phyloP scores from a whole-genome alignment of 257 asterid genomes.

The Solanum arcanum region DNA sequence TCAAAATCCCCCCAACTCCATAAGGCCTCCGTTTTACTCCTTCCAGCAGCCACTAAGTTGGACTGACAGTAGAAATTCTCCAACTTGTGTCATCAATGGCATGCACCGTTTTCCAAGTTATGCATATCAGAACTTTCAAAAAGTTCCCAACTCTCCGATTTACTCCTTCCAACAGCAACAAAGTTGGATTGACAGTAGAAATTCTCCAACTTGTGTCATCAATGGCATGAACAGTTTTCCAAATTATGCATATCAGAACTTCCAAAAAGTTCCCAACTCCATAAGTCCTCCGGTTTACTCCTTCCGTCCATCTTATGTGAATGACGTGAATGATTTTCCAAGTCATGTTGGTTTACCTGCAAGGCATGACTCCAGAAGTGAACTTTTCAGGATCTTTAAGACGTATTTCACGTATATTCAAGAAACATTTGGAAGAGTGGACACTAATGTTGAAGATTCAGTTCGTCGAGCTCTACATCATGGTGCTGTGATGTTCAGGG shows the following conservation, averaged over 20 bases:
- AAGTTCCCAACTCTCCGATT: neutral
- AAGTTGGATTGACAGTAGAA: neutral
- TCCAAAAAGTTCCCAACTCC: neutral
- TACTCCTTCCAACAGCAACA: neutral
- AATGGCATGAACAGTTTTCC: neutral
- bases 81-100: neutral
- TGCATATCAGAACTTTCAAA: neutral
- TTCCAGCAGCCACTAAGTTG: neutral
- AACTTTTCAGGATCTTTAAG: slow-evolving; percentile 21
- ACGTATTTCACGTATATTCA: slow-evolving; percentile 18
- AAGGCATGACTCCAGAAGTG: neutral
- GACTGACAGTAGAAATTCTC: neutral
- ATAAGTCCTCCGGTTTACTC: neutral
- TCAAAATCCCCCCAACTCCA: neutral
- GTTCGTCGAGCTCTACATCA: slow-evolving; percentile 13
- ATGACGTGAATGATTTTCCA: neutral
- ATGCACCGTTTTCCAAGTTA: neutral
- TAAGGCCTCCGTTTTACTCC: neutral
- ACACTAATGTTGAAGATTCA: slow-evolving; percentile 5
- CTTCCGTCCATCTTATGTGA: neutral
- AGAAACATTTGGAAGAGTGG: slow-evolving; percentile 29
- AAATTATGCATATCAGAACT: neutral
- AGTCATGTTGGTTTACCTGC: neutral
- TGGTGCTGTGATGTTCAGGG: slow-evolving; percentile 23
- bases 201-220: neutral